Base-by-base conservation (phyloP, 2,329 filamentous ascomycete genomes). In the Aspergillus luchuensis region DNA sequence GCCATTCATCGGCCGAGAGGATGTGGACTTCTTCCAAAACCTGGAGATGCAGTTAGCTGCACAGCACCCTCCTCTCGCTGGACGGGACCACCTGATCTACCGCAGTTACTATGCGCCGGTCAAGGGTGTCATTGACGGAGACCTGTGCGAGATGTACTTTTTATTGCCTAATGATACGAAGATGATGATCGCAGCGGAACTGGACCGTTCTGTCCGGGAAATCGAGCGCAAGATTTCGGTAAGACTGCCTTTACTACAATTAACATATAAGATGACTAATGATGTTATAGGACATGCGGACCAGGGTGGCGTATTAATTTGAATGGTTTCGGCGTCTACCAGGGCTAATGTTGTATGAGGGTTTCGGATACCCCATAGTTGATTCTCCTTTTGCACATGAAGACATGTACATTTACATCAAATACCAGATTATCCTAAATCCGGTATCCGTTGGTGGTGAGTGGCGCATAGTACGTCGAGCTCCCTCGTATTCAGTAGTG, bases 11-110 rank as follows among this genome's bases (percentile, higher is more conserved):
- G 90, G 89, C 64, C 90, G 96, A 39, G 93, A 98, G 72, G 94
- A 98, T 70, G 91, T 96, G 53, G 95, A 98, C 76, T 98, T 99
- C 79, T 99, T 99, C 85, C 93, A 97, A 76, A 92, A 87, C 63
- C 83, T 99, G 23, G 95, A 99, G 79, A 88, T 90, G 72, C 91
- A 96, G 72, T 84, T 99, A 74, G 86, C 94, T 51, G 87, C 85
- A 11, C 92, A 97, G 72, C 93, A 97, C 71, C 85, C 93, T 38
- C 94, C 94, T 7, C 80, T 99, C 50, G 91, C 92, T 19, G 96
- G 95, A 45, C 86, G 96, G 66, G 96, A 99, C 75, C 95, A 99
- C 77, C 82, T 99, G 49, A 96, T 97, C 71, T 99, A 96, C 76
- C 86, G 96, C 64, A 89, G 92, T 66, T 99, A 98, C 78, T 99